Base-by-base conservation (phyloP, 352 stramenopile species). In the Phytophthora sp. region DNA sequence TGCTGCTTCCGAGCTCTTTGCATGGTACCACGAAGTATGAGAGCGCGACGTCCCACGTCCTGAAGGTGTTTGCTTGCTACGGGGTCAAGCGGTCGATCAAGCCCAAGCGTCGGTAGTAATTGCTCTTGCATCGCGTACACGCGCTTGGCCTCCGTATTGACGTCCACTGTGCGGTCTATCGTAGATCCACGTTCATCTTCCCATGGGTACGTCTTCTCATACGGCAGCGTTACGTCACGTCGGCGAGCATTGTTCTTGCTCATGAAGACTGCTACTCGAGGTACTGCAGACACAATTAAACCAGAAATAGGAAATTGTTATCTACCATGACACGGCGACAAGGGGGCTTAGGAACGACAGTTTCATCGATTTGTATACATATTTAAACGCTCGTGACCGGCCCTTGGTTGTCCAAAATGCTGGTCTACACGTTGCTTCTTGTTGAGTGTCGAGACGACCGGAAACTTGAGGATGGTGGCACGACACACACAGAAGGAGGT, bases 111-210 rank as follows among this genome's bases (percentile, higher is more conserved):
- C n/a, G 82, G 80, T 33, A 89, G 69, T 6, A 89, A 51, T 60
- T 74, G 68, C 36, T 85, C 55, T 55, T 92, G 84, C 64, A 83
- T 78, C 26, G 73, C 59, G 35, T 82, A 84, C 26, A 91, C 46
- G 12, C 71, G 69, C 55, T 80, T 72, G 13, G 82, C 82, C 31
- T 94, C 79, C n/a, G 44, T 38, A 55, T 78, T 84, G 7, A 90
- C 80, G 12, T 75, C 65, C 49, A 81, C 24, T 4, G 82, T 86
- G 26, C 85, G 80, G 8, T 89, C 70, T n/a, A 79, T 38, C 0
- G 72, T 71, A 36, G 80, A 70, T 29, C 83, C 83, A 44, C 75
- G 69, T 26, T 63, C 69, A 15, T 79, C 52, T 53, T 93, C 85
- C 79, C 79, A 91, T 49, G 72, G 74, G 33, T 79, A 73, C 27